Evolutionary conservation across 805 yeast genomes (phyloP).

Genomic region (Cyberlindnera subsufficiens): DNA sequence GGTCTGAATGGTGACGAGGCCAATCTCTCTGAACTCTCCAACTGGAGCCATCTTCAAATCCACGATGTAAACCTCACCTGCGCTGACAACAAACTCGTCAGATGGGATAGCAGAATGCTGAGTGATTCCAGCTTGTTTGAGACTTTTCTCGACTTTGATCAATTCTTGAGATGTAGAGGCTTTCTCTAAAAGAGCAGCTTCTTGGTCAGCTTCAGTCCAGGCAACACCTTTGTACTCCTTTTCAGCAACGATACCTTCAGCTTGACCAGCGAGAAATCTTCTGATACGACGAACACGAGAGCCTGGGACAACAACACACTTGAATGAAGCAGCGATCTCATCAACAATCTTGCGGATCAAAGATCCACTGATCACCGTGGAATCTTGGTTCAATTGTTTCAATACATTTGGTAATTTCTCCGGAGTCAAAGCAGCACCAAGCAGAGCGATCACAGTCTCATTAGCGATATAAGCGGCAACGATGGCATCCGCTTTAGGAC

Average conservation of each 20-base stretch:
- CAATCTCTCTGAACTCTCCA: constrained; percentile 46
- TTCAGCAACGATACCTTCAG: constrained; percentile 88
- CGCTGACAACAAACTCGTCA: constrained; percentile 62
- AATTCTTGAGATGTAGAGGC: constrained; percentile 36
- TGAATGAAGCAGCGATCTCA: constrained; percentile 75
- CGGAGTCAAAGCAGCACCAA: constrained; percentile 70
- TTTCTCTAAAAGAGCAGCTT: constrained; percentile 44
- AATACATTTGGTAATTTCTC: constrained; percentile 63
- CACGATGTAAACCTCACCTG: constrained; percentile 84
- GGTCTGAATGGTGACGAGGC: constrained; percentile 62
- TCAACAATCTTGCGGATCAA: constrained; percentile 74
- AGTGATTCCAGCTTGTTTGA: constrained; percentile 28
- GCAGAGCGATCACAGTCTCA: constrained; percentile 73
- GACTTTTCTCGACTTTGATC: constrained; percentile 31
- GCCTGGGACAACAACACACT: constrained; percentile 86
- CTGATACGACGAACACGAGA: constrained; percentile 87
- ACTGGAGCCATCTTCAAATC: constrained; percentile 79
- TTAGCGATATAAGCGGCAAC: constrained; percentile 87
- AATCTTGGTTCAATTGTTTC: constrained; percentile 22
- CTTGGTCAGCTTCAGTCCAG: constrained; percentile 83
- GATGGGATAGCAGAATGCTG: constrained; percentile 62
- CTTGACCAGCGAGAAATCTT: constrained; percentile 93
- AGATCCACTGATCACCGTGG: constrained; percentile 54
- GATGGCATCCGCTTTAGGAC: constrained; percentile 81
- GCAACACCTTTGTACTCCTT: constrained; percentile 88